These are phyloP conservation scores for Globisporangium sylvaticum DNA, from an alignment of 352 stramenopile genomes.

Conservation along the genomic window DNA sequence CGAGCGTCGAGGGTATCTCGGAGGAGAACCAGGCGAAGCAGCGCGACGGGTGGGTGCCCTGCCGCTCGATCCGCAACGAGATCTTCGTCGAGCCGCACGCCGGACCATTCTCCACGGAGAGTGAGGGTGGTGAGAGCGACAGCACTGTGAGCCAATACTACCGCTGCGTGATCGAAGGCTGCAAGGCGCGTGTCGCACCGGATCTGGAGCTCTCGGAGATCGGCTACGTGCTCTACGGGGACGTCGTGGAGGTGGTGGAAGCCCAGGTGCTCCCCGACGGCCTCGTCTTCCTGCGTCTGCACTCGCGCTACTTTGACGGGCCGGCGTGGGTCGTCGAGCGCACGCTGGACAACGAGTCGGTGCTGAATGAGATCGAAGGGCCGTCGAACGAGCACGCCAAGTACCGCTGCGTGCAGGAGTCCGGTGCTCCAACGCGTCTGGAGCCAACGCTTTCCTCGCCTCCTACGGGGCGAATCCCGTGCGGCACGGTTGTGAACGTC, in stretches of 20 bases:
- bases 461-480: slow-evolving; percentile 56
- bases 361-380: slow-evolving; percentile 57
- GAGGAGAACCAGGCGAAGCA: slow-evolving; percentile 18
- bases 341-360: slow-evolving; percentile 73
- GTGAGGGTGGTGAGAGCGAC: background rate
- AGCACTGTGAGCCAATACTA: slow-evolving; percentile 32
- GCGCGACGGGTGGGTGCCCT: slow-evolving; percentile 58
- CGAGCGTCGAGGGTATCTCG: slow-evolving; percentile 26
- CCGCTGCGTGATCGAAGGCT: slow-evolving; percentile 73
- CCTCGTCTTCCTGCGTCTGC: slow-evolving; percentile 58
- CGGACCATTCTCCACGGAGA: slow-evolving; percentile 33
- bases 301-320: slow-evolving; percentile 68
- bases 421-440: slow-evolving; percentile 48
- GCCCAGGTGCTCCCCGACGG: slow-evolving; percentile 36
- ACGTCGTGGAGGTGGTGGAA: slow-evolving; percentile 70
- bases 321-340: slow-evolving; percentile 68
- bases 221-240: slow-evolving; percentile 70
- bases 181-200: slow-evolving; percentile 48
- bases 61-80: slow-evolving; percentile 72
- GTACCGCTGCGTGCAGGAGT: slow-evolving; percentile 74
- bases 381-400: slow-evolving; percentile 25
- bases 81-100: slow-evolving; percentile 55
- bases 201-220: slow-evolving; percentile 61
- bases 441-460: slow-evolving; percentile 55
- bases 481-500: slow-evolving; percentile 47